phyloP scores from a whole-genome alignment of 1,139 yeast species.

The Pneumocystis jirovecii region DNA sequence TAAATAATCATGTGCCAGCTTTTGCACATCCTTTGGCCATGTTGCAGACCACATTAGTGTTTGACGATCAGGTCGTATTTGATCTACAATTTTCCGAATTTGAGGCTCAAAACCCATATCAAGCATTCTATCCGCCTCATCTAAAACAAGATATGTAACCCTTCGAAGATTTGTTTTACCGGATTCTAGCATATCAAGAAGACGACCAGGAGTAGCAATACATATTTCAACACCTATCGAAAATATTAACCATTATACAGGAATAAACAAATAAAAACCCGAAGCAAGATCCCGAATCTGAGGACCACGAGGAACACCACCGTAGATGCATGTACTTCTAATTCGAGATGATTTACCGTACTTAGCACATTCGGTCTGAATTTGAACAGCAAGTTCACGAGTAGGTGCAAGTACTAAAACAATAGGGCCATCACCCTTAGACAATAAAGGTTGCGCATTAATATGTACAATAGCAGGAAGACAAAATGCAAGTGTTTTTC shows the following conservation, averaged over 20 bases:
- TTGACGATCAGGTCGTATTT: conserved; percentile 94
- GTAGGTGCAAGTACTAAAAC: conserved; percentile 94
- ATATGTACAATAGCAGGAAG: conserved; percentile 94
- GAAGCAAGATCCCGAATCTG: conserved; percentile 89
- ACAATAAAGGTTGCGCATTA: conserved; percentile 87
- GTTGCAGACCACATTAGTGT: conserved; percentile 99
- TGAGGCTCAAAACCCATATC: conserved; percentile 98
- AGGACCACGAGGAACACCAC: conserved; percentile 98
- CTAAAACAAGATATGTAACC: conserved; percentile 90
- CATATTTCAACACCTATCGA: conserved; percentile 50
- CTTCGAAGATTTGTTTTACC: conserved; percentile 91
- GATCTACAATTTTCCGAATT: conserved; percentile 86
- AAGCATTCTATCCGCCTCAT: conserved; percentile 73
- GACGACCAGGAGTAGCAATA: conserved; percentile 96
- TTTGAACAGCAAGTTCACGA: conserved; percentile 96
- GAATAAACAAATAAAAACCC: conserved; percentile 31
- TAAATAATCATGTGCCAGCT: conserved; percentile 79
- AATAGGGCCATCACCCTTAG: conserved; percentile 94
- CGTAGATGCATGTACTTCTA: conserved; percentile 94
- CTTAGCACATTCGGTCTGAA: conserved; percentile 88
- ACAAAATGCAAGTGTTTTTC: conserved; percentile 93
- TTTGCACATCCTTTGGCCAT: conserved; percentile 97
- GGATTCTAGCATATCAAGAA: conserved; percentile 90
- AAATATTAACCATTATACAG: neutral
- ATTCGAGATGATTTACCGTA: conserved; percentile 85